These are phyloP conservation scores for Penicillium daleae DNA, from an alignment of 495 filamentous ascomycete species.

Conservation along the genomic window DNA sequence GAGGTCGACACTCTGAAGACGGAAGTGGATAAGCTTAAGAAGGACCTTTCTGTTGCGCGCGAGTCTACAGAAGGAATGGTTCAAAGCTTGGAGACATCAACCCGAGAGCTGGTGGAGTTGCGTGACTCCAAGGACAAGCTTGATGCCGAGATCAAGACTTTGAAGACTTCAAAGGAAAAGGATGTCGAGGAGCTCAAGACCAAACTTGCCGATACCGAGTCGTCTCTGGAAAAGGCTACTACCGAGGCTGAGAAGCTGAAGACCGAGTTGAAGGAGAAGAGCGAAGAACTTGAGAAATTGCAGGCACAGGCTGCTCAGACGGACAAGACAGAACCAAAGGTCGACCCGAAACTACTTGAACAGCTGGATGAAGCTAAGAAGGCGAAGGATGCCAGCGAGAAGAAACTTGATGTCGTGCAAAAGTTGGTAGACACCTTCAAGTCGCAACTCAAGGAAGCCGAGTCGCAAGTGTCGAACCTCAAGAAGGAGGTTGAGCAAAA, in stretches of 20 bases:
- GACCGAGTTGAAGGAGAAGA: constrained; percentile 57
- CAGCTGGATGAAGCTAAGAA: constrained; percentile 42
- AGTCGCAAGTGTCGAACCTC: constrained; percentile 49
- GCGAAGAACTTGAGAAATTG: constrained; percentile 55
- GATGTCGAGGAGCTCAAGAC: constrained; percentile 48
- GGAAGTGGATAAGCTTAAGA: constrained; percentile 59
- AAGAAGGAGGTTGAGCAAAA: constrained; percentile 47
- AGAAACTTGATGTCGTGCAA: constrained; percentile 55
- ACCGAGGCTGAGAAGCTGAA: constrained; percentile 57
- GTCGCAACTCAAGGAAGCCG: constrained; percentile 52
- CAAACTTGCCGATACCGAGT: constrained; percentile 47
- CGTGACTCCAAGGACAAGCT: constrained; percentile 62
- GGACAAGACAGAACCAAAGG: constrained; percentile 45
- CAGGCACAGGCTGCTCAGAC: constrained; percentile 44
- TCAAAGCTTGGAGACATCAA: constrained; percentile 62
- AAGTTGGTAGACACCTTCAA: constrained; percentile 56
- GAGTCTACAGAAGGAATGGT: constrained; percentile 69
- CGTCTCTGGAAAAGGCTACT: constrained; percentile 48
- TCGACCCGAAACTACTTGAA: constrained; percentile 33
- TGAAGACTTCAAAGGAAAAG: constrained; percentile 35
- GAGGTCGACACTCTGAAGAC: constrained; percentile 68
- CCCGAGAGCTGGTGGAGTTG: constrained; percentile 59
- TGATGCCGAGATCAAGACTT: constrained; percentile 47
- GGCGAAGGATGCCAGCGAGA: constrained; percentile 52
- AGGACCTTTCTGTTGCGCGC: constrained; percentile 57